A percentile compares a stretch with the other conserved stretches of the same genome.
phyloP scores from a whole-genome alignment of 2,329 filamentous ascomycete genomes.

The Beauveria sp. region DNA sequence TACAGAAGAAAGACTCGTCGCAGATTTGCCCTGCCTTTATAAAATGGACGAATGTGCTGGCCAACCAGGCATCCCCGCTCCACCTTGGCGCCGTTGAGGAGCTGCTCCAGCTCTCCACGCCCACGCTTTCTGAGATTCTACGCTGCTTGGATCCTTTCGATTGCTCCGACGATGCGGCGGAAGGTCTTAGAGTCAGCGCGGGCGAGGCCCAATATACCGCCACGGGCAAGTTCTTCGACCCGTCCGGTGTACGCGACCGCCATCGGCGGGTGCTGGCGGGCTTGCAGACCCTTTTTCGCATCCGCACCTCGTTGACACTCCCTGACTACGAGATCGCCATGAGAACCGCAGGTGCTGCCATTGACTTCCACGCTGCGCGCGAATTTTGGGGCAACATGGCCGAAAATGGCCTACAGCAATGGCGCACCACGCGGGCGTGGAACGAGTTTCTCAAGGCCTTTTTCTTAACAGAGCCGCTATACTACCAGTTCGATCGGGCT shows the following conservation, averaged over 20 bases:
- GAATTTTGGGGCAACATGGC: conserved; percentile 29
- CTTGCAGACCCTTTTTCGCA: conserved; percentile 26
- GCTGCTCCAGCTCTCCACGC: conserved; percentile 37
- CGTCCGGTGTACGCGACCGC: conserved; percentile 36
- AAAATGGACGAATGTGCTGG: conserved; percentile 21
- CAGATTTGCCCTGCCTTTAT: conserved; percentile 21
- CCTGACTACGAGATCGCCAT: conserved; percentile 39
- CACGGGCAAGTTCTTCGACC: conserved; percentile 30
- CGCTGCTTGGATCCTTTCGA: conserved; percentile 53
- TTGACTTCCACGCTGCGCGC: conserved; percentile 27
- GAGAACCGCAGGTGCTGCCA: conserved; percentile 39
- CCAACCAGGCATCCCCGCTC: conserved; percentile 14
- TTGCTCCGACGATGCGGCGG: conserved; percentile 39
- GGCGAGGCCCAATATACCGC: conserved; percentile 34
- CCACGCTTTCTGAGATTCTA: conserved; percentile 57
- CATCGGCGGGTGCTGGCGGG: conserved; percentile 30
- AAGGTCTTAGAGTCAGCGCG: conserved; percentile 30
- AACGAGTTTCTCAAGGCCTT: conserved; percentile 40
- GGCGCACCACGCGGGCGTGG: conserved; percentile 29
- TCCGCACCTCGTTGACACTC: conserved; percentile 23
- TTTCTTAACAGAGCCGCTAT: conserved; percentile 38
- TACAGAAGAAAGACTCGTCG: conserved; percentile 22
- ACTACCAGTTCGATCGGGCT: conserved; percentile 37
- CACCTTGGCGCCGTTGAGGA: conserved; percentile 22
- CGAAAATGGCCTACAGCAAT: conserved; percentile 18